Conservation (phyloP, 148 eudicot species). For the Arctostaphylos glauca region DNA sequence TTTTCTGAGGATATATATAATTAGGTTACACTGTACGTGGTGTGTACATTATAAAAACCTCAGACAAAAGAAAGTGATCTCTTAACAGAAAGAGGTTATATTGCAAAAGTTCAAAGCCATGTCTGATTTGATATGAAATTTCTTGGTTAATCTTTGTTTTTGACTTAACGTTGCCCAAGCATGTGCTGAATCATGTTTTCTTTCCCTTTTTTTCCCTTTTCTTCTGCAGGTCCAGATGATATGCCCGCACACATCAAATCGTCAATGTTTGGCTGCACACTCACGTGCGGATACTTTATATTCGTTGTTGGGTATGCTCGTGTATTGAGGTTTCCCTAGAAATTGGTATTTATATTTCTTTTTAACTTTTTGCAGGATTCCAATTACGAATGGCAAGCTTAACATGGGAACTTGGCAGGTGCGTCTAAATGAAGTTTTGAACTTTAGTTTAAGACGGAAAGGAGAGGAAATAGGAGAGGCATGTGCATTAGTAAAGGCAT, state of each 20-base stretch:
- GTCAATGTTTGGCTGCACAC: constrained; percentile 89
- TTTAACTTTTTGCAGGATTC: constrained; percentile 55
- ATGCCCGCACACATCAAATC: constrained; percentile 99
- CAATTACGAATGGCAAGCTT: constrained; percentile 79
- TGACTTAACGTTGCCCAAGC: background rate
- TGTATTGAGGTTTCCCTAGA: background rate
- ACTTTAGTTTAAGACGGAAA: background rate
- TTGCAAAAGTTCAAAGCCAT: background rate
- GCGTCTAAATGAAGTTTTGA: constrained; percentile 3
- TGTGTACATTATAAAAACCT: background rate
- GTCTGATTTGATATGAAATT: constrained; percentile 5
- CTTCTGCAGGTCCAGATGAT: constrained; percentile 86
- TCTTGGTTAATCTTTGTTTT: background rate
- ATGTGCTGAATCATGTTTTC: background rate
- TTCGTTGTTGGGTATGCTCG: constrained; percentile 12
- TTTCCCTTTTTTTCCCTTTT: constrained; percentile 1
- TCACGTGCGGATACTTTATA: constrained; percentile 50
- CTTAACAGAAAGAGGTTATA: background rate
- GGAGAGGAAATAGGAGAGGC: background rate
- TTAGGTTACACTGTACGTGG: background rate
- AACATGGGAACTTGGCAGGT: constrained; percentile 99
- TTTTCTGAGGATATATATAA: background rate
- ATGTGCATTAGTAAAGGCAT: background rate
- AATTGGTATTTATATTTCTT: constrained; percentile 8
- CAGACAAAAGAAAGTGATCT: background rate